Percentiles rank a stretch among this genome's conserved stretches.
Evolutionary conservation across 2,329 filamentous ascomycete species (phyloP).

Genomic region (Venturia effusa): DNA sequence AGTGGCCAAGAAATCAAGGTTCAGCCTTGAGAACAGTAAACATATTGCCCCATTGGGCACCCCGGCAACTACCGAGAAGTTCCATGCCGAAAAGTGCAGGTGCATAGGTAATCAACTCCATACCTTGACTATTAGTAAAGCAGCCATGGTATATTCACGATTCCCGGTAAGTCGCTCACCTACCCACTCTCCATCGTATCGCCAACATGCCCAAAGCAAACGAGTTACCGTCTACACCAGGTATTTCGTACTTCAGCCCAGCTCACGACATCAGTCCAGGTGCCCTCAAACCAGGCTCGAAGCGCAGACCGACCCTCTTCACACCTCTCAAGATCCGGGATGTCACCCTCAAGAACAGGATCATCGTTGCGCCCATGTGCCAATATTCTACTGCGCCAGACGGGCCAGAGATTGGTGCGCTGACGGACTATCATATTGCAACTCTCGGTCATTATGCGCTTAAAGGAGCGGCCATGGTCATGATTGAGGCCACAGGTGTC

Average conservation of each 20-base stretch:
- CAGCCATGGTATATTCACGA: not conserved
- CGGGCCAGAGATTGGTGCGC: constrained; percentile 25
- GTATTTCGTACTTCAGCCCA: constrained; percentile 10
- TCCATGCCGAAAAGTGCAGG: not conserved
- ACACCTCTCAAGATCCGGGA: constrained; percentile 25
- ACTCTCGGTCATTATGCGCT: constrained; percentile 29
- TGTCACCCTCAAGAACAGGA: constrained; percentile 25
- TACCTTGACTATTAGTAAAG: too few relatives aligned
- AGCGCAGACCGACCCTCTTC: constrained; percentile 22
- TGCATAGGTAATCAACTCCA: too few relatives aligned
- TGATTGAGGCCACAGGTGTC: constrained; percentile 27
- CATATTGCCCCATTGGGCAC: not conserved
- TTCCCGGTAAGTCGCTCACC: not conserved
- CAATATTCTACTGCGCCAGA: constrained; percentile 23
- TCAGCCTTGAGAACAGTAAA: not conserved
- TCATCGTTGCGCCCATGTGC: constrained; percentile 29
- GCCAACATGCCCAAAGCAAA: constrained; percentile 3
- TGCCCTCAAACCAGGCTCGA: not conserved
- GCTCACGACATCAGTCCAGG: constrained; percentile 6
- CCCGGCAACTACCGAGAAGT: not conserved
- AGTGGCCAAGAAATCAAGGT: not conserved
- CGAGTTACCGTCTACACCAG: not conserved
- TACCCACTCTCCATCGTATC: not conserved
- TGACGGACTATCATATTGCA: constrained; percentile 27
- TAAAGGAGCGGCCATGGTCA: constrained; percentile 25